phyloP scores from a whole-genome alignment of 306 rosid genomes.

The Castanospermum australe region DNA sequence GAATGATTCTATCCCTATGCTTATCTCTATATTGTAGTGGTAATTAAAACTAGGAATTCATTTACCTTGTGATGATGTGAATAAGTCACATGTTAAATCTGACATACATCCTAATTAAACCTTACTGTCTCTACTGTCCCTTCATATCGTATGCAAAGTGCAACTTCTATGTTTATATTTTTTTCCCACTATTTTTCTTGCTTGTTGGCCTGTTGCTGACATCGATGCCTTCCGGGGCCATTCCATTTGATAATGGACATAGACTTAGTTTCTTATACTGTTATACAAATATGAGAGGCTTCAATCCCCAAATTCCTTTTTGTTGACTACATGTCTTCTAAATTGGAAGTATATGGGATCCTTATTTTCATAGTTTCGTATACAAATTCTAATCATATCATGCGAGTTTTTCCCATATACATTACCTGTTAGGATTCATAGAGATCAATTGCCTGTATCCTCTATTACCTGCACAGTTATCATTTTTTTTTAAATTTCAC shows the following conservation, averaged over 20 bases:
- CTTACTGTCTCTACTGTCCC: not conserved
- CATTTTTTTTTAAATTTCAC: not conserved
- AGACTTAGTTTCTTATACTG: not conserved
- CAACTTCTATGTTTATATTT: conserved; percentile 8
- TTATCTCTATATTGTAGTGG: conserved; percentile 1
- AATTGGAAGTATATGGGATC: not conserved
- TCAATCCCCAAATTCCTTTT: not conserved
- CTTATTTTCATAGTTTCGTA: not conserved
- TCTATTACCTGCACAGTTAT: not conserved
- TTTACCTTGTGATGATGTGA: not conserved
- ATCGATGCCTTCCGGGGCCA: not conserved
- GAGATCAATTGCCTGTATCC: not conserved
- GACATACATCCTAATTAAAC: conserved; percentile 15
- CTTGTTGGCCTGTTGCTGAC: conserved; percentile 6
- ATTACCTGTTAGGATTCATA: not conserved
- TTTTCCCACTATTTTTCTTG: not conserved
- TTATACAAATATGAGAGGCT: not conserved
- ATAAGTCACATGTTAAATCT: conserved; percentile 15
- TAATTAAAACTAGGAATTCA: not conserved
- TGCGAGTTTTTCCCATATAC: not conserved
- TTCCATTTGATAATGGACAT: not conserved
- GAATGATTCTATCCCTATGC: not conserved
- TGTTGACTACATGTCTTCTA: conserved; percentile 4
- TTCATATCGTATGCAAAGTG: not conserved
- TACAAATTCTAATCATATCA: not conserved